Evolutionary conservation across 495 filamentous ascomycete species (phyloP), one percentile per base, ranked within the genome.

Genomic region (Podospora bellae-mahoneyi): DNA sequence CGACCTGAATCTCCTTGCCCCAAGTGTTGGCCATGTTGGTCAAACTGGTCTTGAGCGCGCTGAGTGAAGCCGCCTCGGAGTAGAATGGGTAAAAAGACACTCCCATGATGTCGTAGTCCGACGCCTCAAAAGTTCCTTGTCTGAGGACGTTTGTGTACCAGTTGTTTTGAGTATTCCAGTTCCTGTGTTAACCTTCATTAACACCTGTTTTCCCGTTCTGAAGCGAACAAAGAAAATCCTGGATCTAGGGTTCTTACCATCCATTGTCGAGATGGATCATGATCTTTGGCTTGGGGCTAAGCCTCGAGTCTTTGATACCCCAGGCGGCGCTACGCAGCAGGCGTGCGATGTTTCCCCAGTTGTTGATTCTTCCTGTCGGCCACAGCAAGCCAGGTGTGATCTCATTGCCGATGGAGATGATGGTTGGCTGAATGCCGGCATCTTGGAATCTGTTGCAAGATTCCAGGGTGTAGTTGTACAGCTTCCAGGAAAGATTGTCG

Each of bases 1-100:
- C 88, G 1, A 91, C 86, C 19, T 88, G 69, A 26, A 91, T 75
- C 26, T 84, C 78, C 75, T 91, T 91, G 4, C 78, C 80, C 78
- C 87, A 91, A 3, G 75, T 79, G 60, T 78, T 80, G 34, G 84
- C 81, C 80, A 91, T 83, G 65, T 88, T 87, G 2, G 75, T 81
- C 66, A 91, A 71, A 69, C 83, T 86, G 1, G 77, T 78, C 72
- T 84, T 81, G 68, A 91, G 82, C 16, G 82, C 75, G 0, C 83
- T 72, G 4, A 91, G 82, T 0, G 84, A 88, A 19, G 88, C 88
- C 19, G 68, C 75, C 0, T 77, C 75, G 72, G 79, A 82, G 66
- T 85, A 91, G 78, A 90, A 92, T 6, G 89, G 89, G 78, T 91
- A 91, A 76, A 86, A 91, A 0, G 87, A 89, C 2, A 91, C 85